Evolutionary conservation across 208 protist genomes (phyloP), one percentile per base, ranked within the genome.

Genomic region (Acanthamoeba polyphaga): DNA sequence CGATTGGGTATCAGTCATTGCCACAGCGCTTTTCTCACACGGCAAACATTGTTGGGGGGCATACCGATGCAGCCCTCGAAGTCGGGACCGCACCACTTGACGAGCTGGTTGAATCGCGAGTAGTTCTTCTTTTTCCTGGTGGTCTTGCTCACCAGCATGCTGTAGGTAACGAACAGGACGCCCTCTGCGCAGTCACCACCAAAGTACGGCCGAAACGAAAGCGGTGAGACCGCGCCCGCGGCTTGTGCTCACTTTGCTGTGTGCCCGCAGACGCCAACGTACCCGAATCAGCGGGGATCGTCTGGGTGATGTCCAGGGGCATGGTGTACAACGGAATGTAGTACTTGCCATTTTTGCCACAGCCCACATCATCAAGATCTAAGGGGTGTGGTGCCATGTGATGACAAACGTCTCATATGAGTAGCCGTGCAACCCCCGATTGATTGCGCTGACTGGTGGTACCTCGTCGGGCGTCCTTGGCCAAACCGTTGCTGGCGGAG

Each of bases 111-210:
- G 76, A 85, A 85, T 1, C 76, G 76, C 38, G 76, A 85, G 49
- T 85, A 85, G 46, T 32, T 60, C 49, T 62, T 62, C 62, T 90
- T 53, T 17, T 72, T 53, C 19, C n/a, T 53, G 24, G 19, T 76
- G 38, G 49, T 90, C 49, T 88, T 55, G 29, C 76, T 68, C 64
- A 95, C 84, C 34, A 95, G 78, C 62, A 74, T 66, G 82, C 82
- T 74, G 82, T 95, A 95, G 9, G 82, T 90, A 13, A 76, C n/a
- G 58, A 95, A 53, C 49, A 95, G 51, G 19, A 95, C 93, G 58
- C 93, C 93, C 38, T 22, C 53, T 58, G 53, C 24, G 19, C 24
- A 8, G 27, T 12, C 38, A 60, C 72, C 43, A 29, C 8, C 29
- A 80, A 10, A 38, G 24, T 46, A 84, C 22, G 74, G 13, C 17